Evolutionary conservation across 257 asterid genomes (phyloP), one percentile per base, ranked within the genome.

Genomic region (Craterostigma plantagineum): DNA sequence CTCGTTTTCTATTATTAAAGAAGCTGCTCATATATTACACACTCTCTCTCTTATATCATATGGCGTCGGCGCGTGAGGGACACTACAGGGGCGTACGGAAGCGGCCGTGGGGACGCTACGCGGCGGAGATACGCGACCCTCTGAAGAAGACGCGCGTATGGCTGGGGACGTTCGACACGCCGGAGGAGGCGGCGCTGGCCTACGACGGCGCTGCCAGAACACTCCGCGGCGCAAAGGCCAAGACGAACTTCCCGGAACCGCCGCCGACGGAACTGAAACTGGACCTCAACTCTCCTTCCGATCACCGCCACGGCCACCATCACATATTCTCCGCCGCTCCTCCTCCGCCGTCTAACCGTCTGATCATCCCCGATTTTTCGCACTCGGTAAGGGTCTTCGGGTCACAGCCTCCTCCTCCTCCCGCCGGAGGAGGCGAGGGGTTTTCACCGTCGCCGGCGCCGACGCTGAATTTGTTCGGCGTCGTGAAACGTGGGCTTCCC

Each of bases 41-140:
- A 6, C 30, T 23, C 30, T 23, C 30, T 23, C 6, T 2, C 30
- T 6, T 23, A 23, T 2, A 2, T 23, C 6, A 23, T 23, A 75
- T 92, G 23, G 69, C 94, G 16, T 73, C 97, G 3, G 41, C 80
- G 37, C 92, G 94, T 17, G 92, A 79, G 56, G 92, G 82, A 10
- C 98, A 79, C 81, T 87, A 74, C 73, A 60, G 98, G 48, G 98
- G 95, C 7, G 98, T 87, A 1, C 18, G 98, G 30, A 87, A 87
- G 77, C 90, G 95, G 10, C 98, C 95, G 0, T 87, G 98, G 98
- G 97, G 97, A 14, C 93, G 97, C 7, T 87, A 87, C 68, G 97
- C 97, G 1, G 97, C 97, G 7, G 97, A 87, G 48, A 87, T 87
- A 34, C 95, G 97, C 10, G 97, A 87, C 68, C 97, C 97, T 0